These are phyloP conservation scores for Calamus simplicifolius DNA, from an alignment of 176 grass and related monocot genomes.

Conservation along the genomic window DNA sequence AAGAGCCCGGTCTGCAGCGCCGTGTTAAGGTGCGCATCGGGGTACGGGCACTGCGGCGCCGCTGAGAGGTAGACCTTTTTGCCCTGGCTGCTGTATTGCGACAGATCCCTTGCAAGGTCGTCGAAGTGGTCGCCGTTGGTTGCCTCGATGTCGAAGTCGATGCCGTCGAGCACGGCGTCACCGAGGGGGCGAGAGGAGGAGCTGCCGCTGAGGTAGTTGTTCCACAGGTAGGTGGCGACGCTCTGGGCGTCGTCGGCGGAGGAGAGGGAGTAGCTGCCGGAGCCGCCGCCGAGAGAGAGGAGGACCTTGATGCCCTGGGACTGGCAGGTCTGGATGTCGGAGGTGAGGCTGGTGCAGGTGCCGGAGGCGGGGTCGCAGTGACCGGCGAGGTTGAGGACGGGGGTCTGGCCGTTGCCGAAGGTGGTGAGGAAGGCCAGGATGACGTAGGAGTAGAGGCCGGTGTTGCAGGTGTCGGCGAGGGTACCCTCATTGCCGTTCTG, in stretches of 20 bases:
- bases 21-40: constrained; percentile 26
- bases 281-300: constrained; percentile 50
- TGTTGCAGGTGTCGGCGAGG: constrained; percentile 49
- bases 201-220: constrained; percentile 47
- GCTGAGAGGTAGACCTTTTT: constrained; percentile 27
- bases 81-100: constrained; percentile 5
- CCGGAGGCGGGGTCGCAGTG: constrained; percentile 35
- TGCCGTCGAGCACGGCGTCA: constrained; percentile 50
- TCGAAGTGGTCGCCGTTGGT: constrained; percentile 31
- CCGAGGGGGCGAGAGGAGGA: constrained; percentile 34
- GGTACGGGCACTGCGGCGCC: constrained; percentile 48
- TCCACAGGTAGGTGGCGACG: constrained; percentile 61
- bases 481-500: constrained; percentile 48
- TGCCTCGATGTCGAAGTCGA: constrained; percentile 63
- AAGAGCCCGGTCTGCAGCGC: constrained; percentile 51
- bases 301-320: constrained; percentile 39
- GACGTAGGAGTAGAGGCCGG: constrained; percentile 39
- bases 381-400: constrained; percentile 48
- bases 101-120: constrained; percentile 34
- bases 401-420: constrained; percentile 52
- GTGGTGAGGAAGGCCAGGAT: constrained; percentile 43
- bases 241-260: constrained; percentile 42
- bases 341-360: constrained; percentile 23
- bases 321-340: constrained; percentile 49
- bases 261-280: constrained; percentile 30